These are phyloP conservation scores for Dacryopinax primogenitus DNA, from an alignment of 768 basidiomycete species.

Conservation along the genomic window DNA sequence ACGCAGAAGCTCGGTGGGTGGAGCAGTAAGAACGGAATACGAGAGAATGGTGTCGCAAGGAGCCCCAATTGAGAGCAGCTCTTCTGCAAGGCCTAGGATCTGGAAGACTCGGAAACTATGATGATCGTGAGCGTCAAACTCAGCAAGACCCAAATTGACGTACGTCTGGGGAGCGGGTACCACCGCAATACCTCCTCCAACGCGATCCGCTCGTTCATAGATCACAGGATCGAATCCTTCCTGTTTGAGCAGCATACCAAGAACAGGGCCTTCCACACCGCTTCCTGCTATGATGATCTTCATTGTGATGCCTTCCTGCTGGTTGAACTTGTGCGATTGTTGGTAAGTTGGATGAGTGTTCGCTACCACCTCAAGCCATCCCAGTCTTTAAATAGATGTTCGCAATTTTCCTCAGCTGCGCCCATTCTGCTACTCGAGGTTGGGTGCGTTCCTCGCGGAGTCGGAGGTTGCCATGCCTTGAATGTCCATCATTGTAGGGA, in stretches of 20 bases:
- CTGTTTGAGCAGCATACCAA: slow-evolving; percentile 29
- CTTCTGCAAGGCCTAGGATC: neutral
- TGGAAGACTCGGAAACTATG: neutral
- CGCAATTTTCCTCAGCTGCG: neutral
- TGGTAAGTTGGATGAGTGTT: neutral
- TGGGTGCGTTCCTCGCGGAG: too few relatives aligned
- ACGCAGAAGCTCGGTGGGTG: neutral
- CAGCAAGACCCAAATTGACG: neutral
- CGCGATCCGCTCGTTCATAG: slow-evolving; percentile 23
- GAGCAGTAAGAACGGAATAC: neutral
- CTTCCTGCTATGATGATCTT: slow-evolving; percentile 30
- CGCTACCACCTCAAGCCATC: neutral
- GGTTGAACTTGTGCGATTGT: neutral
- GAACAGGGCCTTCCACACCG: slow-evolving; percentile 33
- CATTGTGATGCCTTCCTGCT: neutral
- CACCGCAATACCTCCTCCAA: neutral
- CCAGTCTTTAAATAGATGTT: neutral
- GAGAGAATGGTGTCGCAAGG: neutral
- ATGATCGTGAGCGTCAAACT: neutral
- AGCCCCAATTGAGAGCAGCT: neutral
- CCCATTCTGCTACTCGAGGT: too few relatives aligned
- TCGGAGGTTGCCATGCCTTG: neutral
- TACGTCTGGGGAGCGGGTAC: neutral
- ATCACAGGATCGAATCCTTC: slow-evolving; percentile 31
- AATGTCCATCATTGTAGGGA: neutral